Percentiles rank a stretch among this genome's conserved stretches.
Evolutionary conservation across 805 yeast genomes (phyloP).

Genomic region (Starmerella powellii): DNA sequence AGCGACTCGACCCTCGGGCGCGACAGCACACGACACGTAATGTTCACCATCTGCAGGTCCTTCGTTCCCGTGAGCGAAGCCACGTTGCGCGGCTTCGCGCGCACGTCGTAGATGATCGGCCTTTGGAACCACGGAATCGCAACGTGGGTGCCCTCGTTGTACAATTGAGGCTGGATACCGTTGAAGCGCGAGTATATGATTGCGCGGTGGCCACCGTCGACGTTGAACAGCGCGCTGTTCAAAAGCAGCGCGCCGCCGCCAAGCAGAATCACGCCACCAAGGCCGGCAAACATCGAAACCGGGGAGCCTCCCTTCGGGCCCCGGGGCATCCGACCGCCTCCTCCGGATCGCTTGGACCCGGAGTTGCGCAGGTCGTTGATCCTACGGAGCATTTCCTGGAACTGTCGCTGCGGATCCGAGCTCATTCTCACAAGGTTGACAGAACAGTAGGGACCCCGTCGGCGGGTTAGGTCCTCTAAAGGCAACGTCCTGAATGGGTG

Average conservation of each 20-base stretch:
- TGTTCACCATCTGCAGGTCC: conserved; percentile 97
- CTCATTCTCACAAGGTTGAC: conserved; percentile 2
- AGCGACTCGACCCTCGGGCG: conserved; percentile 70
- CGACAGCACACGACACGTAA: conserved; percentile 94
- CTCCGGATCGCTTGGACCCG: conserved; percentile 6
- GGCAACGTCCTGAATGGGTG: too few species aligned
- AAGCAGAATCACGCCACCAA: conserved; percentile 46
- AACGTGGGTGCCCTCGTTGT: conserved; percentile 89
- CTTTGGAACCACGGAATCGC: conserved; percentile 90
- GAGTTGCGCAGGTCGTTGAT: conserved; percentile 11
- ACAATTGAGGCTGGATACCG: conserved; percentile 75
- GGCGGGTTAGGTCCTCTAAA: too few species aligned
- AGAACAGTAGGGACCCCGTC: too few species aligned
- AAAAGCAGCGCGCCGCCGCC: conserved; percentile 46
- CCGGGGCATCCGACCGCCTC: conserved; percentile 3
- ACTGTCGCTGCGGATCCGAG: conserved; percentile 18
- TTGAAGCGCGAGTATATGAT: conserved; percentile 77
- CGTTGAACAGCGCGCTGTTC: conserved; percentile 57
- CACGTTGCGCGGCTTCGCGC: conserved; percentile 94
- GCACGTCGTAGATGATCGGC: conserved; percentile 83
- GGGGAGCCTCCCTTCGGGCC: conserved; percentile 35
- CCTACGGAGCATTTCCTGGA: conserved; percentile 18
- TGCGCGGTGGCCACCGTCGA: conserved; percentile 98
- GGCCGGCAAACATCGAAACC: conserved; percentile 47
- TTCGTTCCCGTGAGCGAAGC: conserved; percentile 95